These are phyloP conservation scores for Elymus sibiricus DNA, from an alignment of 176 grass and related monocot species.

Conservation along the genomic window DNA sequence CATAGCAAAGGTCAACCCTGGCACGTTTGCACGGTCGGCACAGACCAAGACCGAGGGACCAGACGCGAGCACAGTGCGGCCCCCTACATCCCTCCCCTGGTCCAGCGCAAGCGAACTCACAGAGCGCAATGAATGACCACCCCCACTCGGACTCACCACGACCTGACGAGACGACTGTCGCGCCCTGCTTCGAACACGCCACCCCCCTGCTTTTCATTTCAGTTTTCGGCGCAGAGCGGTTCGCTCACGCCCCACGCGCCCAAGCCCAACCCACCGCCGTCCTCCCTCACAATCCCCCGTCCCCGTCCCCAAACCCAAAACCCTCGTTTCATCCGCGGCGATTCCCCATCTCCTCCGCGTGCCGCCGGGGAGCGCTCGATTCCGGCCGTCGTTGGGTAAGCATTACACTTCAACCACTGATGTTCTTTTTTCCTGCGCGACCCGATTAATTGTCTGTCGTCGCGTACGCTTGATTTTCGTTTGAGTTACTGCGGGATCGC, in stretches of 20 bases:
- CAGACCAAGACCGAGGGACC: too few species aligned
- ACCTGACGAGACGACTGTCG: too few species aligned
- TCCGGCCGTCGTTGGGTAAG: neutral
- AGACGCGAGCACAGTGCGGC: too few species aligned
- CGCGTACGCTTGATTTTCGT: neutral
- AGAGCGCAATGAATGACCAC: too few species aligned
- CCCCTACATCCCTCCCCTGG: too few species aligned
- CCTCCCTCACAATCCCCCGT: neutral
- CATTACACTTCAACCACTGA: neutral
- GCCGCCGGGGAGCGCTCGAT: neutral
- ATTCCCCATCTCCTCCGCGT: neutral
- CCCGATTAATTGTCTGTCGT: too few species aligned
- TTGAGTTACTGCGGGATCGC: neutral
- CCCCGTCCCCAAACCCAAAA: neutral
- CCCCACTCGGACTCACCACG: too few species aligned
- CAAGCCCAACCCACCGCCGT: neutral
- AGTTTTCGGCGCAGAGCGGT: neutral
- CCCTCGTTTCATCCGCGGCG: neutral
- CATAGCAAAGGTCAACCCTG: too few species aligned
- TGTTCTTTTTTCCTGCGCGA: neutral
- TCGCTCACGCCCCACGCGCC: neutral
- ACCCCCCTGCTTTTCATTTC: neutral
- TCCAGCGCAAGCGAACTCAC: too few species aligned
- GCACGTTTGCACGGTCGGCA: too few species aligned
- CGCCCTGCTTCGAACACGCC: neutral